Percentiles rank a stretch among this genome's conserved stretches.
phyloP scores from a whole-genome alignment of 768 basidiomycete genomes.

The Lanmaoa rubissima region DNA sequence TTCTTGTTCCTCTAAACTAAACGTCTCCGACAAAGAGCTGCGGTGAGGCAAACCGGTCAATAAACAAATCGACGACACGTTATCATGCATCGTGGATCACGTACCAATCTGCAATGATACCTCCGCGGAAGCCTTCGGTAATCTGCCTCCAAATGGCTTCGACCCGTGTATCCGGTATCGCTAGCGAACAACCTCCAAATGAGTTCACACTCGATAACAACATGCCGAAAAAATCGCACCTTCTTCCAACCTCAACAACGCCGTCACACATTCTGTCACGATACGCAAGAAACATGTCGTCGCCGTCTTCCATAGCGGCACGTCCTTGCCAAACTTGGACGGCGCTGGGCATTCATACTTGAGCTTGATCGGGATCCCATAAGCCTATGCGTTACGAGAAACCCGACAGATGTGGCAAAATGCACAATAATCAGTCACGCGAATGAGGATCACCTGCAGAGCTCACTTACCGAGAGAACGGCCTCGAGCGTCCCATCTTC shows the following conservation, averaged over 20 bases:
- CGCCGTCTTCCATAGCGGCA: constrained; percentile 95
- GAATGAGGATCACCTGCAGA: not conserved
- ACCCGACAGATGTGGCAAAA: not conserved
- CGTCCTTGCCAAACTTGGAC: constrained; percentile 83
- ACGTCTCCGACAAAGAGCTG: constrained; percentile 58
- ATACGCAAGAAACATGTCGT: constrained; percentile 72
- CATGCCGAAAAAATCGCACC: constrained; percentile 37
- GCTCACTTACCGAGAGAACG: constrained; percentile 63
- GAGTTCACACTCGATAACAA: not conserved
- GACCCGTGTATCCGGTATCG: constrained; percentile 57
- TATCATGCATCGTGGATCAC: constrained; percentile 17
- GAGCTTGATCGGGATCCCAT: constrained; percentile 86
- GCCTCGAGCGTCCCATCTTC: constrained; percentile 81
- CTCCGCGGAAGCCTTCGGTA: constrained; percentile 78
- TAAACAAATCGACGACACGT: not conserved
- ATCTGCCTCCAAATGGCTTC: constrained; percentile 87
- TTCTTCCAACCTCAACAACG: constrained; percentile 48
- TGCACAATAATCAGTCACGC: not conserved
- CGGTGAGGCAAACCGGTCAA: not conserved
- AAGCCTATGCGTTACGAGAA: constrained; percentile 51
- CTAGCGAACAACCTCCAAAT: constrained; percentile 29
- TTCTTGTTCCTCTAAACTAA: constrained; percentile 64
- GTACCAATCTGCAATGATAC: constrained; percentile 83
- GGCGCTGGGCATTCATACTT: constrained; percentile 94
- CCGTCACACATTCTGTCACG: constrained; percentile 61